Evolutionary conservation across 805 yeast genomes (phyloP).

Genomic region (Candida takata): DNA sequence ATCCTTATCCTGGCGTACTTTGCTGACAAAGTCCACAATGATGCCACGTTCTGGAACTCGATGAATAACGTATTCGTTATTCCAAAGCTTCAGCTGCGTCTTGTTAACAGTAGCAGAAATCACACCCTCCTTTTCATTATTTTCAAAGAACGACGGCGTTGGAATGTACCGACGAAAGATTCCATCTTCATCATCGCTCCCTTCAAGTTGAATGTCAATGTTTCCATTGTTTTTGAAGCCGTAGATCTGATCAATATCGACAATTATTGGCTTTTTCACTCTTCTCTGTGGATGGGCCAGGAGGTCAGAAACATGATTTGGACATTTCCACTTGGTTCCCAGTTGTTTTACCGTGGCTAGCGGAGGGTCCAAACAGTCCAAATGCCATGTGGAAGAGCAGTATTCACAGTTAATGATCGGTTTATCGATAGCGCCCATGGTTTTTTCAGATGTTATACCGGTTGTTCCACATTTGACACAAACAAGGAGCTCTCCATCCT

Average conservation of each 20-base stretch:
- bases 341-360: conserved; percentile 62
- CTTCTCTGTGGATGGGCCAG: conserved; percentile 33
- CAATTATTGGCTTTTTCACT: conserved; percentile 41
- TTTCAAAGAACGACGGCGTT: conserved; percentile 31
- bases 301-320: conserved; percentile 53
- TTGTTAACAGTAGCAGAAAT: conserved; percentile 28
- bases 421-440: conserved; percentile 35
- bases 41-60: conserved; percentile 64
- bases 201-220: conserved; percentile 41
- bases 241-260: conserved; percentile 49
- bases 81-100: conserved; percentile 21
- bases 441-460: conserved; percentile 41
- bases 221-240: conserved; percentile 50
- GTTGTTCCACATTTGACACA: conserved; percentile 76
- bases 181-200: conserved; percentile 21
- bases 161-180: not conserved
- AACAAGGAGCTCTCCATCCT: conserved; percentile 56
- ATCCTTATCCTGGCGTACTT: conserved; percentile 32
- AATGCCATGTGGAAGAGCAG: conserved; percentile 79
- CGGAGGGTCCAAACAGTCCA: conserved; percentile 80
- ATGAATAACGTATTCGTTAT: conserved; percentile 43
- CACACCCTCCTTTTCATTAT: conserved; percentile 28
- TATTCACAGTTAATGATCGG: conserved; percentile 72
- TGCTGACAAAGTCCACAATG: conserved; percentile 59
- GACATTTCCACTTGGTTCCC: conserved; percentile 87